phyloP scores from a whole-genome alignment of 2,329 filamentous ascomycete species.

The Microcyclospora tardicrescens region DNA sequence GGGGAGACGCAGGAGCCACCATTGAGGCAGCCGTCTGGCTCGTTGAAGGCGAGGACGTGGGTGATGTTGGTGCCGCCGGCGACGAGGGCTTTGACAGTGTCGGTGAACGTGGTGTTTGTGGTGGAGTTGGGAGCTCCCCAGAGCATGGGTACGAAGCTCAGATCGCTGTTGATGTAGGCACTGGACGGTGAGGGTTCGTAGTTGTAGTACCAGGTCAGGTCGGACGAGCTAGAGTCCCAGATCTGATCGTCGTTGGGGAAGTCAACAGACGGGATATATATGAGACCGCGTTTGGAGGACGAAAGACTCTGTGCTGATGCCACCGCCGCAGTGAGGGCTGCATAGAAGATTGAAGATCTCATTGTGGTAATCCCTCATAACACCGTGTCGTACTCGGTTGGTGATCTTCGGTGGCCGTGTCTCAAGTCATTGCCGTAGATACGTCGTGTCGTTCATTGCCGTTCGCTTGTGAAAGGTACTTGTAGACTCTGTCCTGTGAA shows the following conservation, averaged over 20 bases:
- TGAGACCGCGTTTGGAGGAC: conserved; percentile 57
- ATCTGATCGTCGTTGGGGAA: conserved; percentile 50
- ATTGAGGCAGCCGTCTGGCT: conserved; percentile 50
- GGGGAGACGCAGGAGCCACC: conserved; percentile 54
- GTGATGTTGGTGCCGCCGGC: conserved; percentile 43
- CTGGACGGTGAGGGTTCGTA: conserved; percentile 44
- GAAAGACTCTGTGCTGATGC: conserved; percentile 6
- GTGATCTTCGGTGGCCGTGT: too few relatives aligned
- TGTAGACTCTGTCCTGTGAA: too few relatives aligned
- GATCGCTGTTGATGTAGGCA: conserved; percentile 30
- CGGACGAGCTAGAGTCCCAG: conserved; percentile 45
- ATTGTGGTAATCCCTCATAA: too few relatives aligned
- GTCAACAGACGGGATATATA: conserved; percentile 47
- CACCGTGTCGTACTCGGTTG: too few relatives aligned
- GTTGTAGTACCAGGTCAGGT: conserved; percentile 78
- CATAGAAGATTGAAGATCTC: too few relatives aligned
- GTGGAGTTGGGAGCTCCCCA: conserved; percentile 47
- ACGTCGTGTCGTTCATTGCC: too few relatives aligned
- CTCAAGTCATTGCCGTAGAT: too few relatives aligned
- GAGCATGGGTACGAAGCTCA: conserved; percentile 72
- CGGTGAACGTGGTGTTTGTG: conserved; percentile 47
- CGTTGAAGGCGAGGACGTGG: conserved; percentile 66
- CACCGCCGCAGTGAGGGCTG: too few relatives aligned
- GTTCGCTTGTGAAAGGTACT: too few relatives aligned
- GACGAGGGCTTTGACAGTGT: conserved; percentile 45